These are phyloP conservation scores for Candida loeiensis DNA, from an alignment of 805 yeast genomes.

Conservation along the genomic window DNA sequence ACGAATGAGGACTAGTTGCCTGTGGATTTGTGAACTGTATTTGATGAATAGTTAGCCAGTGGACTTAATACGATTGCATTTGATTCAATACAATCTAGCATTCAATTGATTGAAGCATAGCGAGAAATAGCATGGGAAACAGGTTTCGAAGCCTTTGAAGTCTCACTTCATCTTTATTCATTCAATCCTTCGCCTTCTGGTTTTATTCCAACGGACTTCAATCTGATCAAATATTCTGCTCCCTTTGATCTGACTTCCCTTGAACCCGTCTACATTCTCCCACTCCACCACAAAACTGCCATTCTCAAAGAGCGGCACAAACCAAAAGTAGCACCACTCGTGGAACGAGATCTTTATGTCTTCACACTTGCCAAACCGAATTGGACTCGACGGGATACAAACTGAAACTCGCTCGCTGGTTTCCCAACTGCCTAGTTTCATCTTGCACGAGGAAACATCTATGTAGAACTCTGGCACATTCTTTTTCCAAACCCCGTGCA, in stretches of 20 bases:
- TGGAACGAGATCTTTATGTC: constrained; percentile 4
- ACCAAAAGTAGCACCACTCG: constrained; percentile 28
- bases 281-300: constrained; percentile 12
- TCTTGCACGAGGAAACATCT: not conserved
- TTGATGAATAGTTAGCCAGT: too few species aligned
- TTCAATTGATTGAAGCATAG: too few species aligned
- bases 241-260: constrained; percentile 59
- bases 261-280: constrained; percentile 61
- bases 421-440: too few species aligned
- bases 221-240: constrained; percentile 48
- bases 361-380: not conserved
- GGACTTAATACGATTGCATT: too few species aligned
- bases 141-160: too few species aligned
- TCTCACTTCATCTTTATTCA: not conserved
- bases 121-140: too few species aligned
- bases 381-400: not conserved
- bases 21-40: too few species aligned
- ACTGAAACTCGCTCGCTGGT: not conserved
- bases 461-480: not conserved
- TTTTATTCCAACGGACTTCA: not conserved
- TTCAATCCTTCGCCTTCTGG: not conserved
- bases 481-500: not conserved
- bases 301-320: constrained; percentile 26
- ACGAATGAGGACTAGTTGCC: too few species aligned
- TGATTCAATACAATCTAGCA: too few species aligned